Base-by-base conservation (phyloP, 169 alveolate genomes). In the Eimeria necatrix region DNA sequence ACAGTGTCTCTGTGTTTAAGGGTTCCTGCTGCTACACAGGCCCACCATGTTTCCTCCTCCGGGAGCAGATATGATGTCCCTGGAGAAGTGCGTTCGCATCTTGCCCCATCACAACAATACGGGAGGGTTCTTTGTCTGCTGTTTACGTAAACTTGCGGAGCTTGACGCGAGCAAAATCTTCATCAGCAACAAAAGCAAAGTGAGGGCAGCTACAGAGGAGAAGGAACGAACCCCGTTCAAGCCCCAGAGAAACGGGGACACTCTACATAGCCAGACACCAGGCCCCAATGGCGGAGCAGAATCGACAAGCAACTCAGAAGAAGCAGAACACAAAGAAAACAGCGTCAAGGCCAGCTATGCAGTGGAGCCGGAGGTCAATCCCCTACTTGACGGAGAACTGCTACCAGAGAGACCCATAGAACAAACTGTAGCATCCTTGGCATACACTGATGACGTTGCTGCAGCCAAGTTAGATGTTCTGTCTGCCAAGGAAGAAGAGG, bases 41-140 rank as follows among this genome's bases (percentile, higher is more conserved):
- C 93, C 95, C 86, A 81, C 95, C 18, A 78, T 96, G 98, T 83
- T 97, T 95, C 98, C 98, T 68, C 97, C 98, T 18, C 97, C 93
- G 18, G 94, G 95, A 46, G 93, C 83, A 20, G 88, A 74, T 3
- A 46, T 89, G 2, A 85, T 96, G 64, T 97, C 96, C 52, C 97
- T 97, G 24, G 96, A 86, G 80, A 96, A 96, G 56, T 97, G 99
- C 41, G 97, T 98, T 64, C 97, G 99, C 92, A 97, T 98, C 24
- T 95, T 98, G 80, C 99, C 99, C n/a, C 98, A 98, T 93, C 99
- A 98, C 91, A 96, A 98, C 95, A 98, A 98, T 94, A 98, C 99
- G 3, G 98, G 99, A 60, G 99, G 99, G 24, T 98, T 98, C 93
- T 98, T 97, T 95, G 97, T 98, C n/a, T 97, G 99, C 61, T 93